Evolutionary conservation across 2,329 filamentous ascomycete genomes (phyloP).

Genomic region (Ascochyta pisi): DNA sequence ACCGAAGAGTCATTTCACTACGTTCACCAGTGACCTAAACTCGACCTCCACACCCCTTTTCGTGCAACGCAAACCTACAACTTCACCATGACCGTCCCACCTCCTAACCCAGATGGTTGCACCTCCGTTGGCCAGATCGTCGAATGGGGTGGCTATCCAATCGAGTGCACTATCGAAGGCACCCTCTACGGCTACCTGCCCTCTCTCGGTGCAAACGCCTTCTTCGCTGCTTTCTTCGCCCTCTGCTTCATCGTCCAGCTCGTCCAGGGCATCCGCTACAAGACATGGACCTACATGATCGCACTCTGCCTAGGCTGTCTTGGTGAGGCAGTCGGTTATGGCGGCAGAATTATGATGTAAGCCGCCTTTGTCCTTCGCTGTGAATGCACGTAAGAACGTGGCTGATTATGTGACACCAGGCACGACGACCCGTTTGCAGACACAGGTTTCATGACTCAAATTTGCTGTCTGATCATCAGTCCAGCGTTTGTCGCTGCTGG

Average conservation of each 20-base stretch:
- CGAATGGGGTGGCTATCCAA: background rate
- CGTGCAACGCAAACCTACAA: no score
- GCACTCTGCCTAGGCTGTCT: slow-evolving; percentile 58
- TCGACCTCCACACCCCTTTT: no score
- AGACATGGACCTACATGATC: slow-evolving; percentile 63
- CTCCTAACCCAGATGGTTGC: slow-evolving; percentile 27
- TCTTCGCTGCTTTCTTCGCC: slow-evolving; percentile 61
- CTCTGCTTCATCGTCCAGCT: slow-evolving; percentile 58
- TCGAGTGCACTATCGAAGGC: slow-evolving; percentile 53
- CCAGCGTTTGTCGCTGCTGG: slow-evolving; percentile 63
- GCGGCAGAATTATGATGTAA: slow-evolving; percentile 61
- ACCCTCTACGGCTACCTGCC: slow-evolving; percentile 64
- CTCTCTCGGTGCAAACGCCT: slow-evolving; percentile 57
- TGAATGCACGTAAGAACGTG: background rate
- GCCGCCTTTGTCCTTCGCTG: background rate
- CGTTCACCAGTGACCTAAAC: background rate
- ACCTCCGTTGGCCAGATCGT: slow-evolving; percentile 20
- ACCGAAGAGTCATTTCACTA: background rate
- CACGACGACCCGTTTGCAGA: slow-evolving; percentile 58
- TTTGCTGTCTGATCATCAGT: slow-evolving; percentile 63
- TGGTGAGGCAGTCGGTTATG: slow-evolving; percentile 63
- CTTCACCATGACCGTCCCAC: slow-evolving; percentile 29
- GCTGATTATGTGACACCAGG: slow-evolving; percentile 9
- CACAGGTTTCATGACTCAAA: slow-evolving; percentile 60
- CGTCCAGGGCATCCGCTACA: slow-evolving; percentile 57